Evolutionary conservation across 225 moss, liverwort and hornwort genomes (phyloP).

Genomic region (Pseudisothecium myosuroides): DNA sequence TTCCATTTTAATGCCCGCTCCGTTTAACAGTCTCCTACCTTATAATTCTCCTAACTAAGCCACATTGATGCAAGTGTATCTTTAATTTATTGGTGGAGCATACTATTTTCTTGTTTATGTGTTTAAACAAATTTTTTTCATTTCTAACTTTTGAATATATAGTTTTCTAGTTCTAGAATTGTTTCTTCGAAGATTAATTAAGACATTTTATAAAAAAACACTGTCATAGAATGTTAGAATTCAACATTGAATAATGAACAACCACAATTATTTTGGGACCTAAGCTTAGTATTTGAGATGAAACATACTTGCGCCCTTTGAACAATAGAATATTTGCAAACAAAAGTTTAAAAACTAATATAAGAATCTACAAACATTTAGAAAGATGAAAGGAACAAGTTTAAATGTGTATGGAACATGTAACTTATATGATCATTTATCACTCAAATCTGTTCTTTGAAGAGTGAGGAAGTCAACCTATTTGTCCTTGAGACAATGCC

Average conservation of each 20-base stretch:
- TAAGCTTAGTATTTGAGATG: neutral
- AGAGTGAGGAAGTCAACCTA: rapidly evolving
- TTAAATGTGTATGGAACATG: rapidly evolving
- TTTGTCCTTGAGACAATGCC: neutral
- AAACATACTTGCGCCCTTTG: rapidly evolving
- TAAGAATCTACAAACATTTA: neutral
- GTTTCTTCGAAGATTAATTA: no score
- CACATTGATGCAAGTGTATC: neutral
- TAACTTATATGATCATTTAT: neutral
- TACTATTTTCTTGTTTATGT: neutral
- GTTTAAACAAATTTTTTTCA: no score
- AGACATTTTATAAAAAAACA: neutral
- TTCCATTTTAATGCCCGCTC: no score
- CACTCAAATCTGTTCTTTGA: rapidly evolving
- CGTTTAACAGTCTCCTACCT: no score
- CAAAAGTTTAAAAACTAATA: neutral
- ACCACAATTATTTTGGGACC: neutral
- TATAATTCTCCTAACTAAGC: neutral
- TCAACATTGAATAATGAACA: neutral
- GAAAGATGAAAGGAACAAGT: neutral
- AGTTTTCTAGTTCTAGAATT: neutral
- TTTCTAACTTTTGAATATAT: neutral
- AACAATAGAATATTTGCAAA: neutral
- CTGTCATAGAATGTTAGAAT: neutral
- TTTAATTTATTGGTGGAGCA: neutral